These are phyloP conservation scores for Spiromastix sp. DNA, from an alignment of 2,329 filamentous ascomycete species.

Conservation along the genomic window DNA sequence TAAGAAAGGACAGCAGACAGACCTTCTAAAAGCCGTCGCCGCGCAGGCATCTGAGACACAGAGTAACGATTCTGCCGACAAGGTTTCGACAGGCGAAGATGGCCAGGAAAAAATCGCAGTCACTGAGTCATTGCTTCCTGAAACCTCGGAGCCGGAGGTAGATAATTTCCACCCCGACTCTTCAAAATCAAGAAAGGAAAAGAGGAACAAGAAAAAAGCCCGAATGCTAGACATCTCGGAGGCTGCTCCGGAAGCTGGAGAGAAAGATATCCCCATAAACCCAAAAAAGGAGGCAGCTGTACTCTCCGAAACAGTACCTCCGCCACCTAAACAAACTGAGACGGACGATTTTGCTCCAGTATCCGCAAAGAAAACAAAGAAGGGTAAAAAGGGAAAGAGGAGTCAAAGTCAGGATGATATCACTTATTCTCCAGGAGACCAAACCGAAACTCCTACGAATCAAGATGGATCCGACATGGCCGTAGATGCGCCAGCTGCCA, in stretches of 20 bases:
- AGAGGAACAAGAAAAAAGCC: no score
- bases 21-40: background rate
- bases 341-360: no score
- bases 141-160: background rate
- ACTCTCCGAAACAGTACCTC: no score
- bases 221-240: no score
- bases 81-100: background rate
- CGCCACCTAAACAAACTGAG: no score
- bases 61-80: background rate
- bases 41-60: background rate
- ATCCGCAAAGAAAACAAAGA: slow-evolving; percentile 16
- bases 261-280: no score
- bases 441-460: background rate
- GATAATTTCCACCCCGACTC: background rate
- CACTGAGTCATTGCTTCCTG: background rate
- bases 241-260: no score
- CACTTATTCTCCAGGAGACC: background rate
- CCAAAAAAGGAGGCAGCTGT: no score
- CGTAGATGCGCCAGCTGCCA: slow-evolving; percentile 2
- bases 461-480: slow-evolving; percentile 1
- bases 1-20: background rate
- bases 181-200: no score
- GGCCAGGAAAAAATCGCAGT: background rate
- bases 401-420: slow-evolving; percentile 10
- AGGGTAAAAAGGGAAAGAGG: slow-evolving; percentile 22